Evolutionary conservation across 2,329 filamentous ascomycete genomes (phyloP).

Genomic region (Sphaceloma murrayae): DNA sequence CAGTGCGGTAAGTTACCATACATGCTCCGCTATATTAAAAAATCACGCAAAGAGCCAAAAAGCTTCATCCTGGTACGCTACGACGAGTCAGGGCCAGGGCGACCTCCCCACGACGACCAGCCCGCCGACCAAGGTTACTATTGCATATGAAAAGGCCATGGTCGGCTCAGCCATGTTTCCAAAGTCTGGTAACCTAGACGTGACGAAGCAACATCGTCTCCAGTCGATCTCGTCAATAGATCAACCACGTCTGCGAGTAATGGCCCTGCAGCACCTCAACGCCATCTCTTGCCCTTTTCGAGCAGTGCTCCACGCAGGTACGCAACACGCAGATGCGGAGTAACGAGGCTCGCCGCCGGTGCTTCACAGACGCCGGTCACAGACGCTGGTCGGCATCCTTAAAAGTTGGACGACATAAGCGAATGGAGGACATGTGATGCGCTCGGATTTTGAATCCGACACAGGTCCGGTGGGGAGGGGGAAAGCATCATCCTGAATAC

Average conservation of each 20-base stretch:
- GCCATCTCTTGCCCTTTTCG: conserved; percentile 3
- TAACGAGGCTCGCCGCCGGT: not conserved
- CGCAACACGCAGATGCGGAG: conserved; percentile 4
- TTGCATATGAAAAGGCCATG: no score
- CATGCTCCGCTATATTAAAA: no score
- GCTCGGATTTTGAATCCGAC: no score
- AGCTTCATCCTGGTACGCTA: no score
- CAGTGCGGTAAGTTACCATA: no score
- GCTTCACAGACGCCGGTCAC: not conserved
- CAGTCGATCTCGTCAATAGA: conserved; percentile 4
- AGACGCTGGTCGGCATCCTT: no score
- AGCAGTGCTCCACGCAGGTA: conserved; percentile 10
- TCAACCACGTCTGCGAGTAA: conserved; percentile 4
- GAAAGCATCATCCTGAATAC: not conserved
- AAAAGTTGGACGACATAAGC: conserved; percentile 7
- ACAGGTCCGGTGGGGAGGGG: not conserved
- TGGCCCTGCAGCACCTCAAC: not conserved
- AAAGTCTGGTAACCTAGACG: conserved; percentile 10
- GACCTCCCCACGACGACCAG: no score
- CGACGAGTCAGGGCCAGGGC: no score
- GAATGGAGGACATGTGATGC: not conserved
- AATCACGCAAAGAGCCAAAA: not conserved
- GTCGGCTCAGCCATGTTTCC: no score
- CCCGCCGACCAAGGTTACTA: no score
- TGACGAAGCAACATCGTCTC: not conserved